phyloP scores from a whole-genome alignment of 176 grass and related monocot species.

The Raddia distichophylla region DNA sequence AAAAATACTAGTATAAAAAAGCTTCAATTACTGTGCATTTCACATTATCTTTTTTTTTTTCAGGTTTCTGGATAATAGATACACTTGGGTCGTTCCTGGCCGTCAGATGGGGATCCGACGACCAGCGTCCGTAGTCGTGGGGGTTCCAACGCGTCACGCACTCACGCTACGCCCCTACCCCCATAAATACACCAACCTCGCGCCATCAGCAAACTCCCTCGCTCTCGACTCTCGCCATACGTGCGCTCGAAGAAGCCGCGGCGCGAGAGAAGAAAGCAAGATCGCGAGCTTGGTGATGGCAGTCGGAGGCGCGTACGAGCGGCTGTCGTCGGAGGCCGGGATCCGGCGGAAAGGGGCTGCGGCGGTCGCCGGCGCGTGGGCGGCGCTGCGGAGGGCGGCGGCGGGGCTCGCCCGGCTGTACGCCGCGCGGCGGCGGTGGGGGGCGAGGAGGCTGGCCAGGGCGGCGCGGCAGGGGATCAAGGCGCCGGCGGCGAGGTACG shows the following conservation, averaged over 20 bases:
- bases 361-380: conserved; percentile 7
- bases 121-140: too few relatives aligned
- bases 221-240: background rate
- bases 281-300: conserved; percentile 13
- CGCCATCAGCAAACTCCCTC: background rate
- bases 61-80: too few relatives aligned
- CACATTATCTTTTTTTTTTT: too few relatives aligned
- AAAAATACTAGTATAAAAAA: too few relatives aligned
- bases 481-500: conserved; percentile 31
- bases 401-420: conserved; percentile 30
- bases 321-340: conserved; percentile 11
- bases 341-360: background rate
- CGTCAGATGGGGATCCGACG: too few relatives aligned
- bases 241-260: background rate
- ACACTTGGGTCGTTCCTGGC: too few relatives aligned
- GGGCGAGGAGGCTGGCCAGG: background rate
- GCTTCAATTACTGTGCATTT: too few relatives aligned
- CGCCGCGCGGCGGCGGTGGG: conserved; percentile 25
- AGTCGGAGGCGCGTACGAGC: conserved; percentile 19
- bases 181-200: conserved; percentile 29
- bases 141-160: too few relatives aligned
- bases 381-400: conserved; percentile 13
- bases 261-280: background rate
- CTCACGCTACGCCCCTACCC: background rate
- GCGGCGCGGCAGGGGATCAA: background rate